Conservation (phyloP, 2,329 filamentous ascomycete genomes). For the Fusarium torreyae region DNA sequence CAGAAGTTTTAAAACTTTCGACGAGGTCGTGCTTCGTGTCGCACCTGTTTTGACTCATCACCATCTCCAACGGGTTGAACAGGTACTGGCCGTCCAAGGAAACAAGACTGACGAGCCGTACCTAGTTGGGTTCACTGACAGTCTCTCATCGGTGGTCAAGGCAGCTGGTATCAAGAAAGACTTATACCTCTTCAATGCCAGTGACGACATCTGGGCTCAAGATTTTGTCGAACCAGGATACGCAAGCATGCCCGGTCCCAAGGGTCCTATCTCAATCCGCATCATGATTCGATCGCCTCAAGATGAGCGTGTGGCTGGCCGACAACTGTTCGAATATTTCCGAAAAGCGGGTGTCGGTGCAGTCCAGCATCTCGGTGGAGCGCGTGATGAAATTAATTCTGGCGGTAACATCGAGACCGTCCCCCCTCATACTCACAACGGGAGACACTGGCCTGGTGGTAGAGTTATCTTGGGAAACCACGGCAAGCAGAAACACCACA, state of each 20-base stretch:
- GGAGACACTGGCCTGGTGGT: no score
- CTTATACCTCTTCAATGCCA: conserved; percentile 16
- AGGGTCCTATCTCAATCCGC: conserved; percentile 51
- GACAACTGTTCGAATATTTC: conserved; percentile 50
- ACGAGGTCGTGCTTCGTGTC: conserved; percentile 52
- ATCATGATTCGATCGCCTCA: conserved; percentile 53
- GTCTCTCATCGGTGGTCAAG: neutral
- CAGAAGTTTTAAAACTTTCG: conserved; percentile 21
- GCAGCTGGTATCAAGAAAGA: conserved; percentile 12
- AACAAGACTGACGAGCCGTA: neutral
- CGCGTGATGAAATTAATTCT: no score
- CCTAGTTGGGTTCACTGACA: neutral
- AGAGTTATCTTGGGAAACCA: no score
- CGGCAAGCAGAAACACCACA: no score
- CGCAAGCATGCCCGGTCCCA: conserved; percentile 56
- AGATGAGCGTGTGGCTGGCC: conserved; percentile 46
- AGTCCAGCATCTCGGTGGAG: conserved; percentile 43
- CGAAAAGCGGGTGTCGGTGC: conserved; percentile 48
- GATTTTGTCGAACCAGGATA: conserved; percentile 59
- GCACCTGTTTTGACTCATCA: conserved; percentile 56
- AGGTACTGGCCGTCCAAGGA: conserved; percentile 28
- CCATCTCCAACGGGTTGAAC: conserved; percentile 52
- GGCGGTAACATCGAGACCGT: no score
- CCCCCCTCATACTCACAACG: no score
- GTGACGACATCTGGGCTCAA: conserved; percentile 56